These are phyloP conservation scores for Acanthamoeba sp. DNA, from an alignment of 208 protist species.

Conservation along the genomic window DNA sequence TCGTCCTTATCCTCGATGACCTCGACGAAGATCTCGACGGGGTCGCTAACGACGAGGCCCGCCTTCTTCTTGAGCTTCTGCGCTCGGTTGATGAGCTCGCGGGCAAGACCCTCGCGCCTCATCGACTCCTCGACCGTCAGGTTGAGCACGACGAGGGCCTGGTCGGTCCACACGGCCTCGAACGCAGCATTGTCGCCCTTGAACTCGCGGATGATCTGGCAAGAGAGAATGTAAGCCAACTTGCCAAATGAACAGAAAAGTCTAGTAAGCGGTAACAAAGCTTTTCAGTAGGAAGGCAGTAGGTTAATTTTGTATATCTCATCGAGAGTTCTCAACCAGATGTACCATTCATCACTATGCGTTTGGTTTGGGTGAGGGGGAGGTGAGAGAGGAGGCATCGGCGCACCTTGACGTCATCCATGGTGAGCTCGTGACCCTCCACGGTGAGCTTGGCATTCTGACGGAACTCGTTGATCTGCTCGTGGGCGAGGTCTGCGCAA, in stretches of 20 bases:
- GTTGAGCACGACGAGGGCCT: constrained; percentile 86
- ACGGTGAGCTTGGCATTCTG: not conserved
- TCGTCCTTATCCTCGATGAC: not conserved
- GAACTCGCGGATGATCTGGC: constrained; percentile 73
- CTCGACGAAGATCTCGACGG: constrained; percentile 42
- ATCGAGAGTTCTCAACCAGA: not conserved
- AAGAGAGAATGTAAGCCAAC: too few species aligned
- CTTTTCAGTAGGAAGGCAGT: constrained; percentile 72
- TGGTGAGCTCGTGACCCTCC: constrained; percentile 1
- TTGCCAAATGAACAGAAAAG: constrained; percentile 37
- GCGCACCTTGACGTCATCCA: constrained; percentile 50
- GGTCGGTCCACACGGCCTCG: constrained; percentile 77
- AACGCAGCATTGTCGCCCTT: constrained; percentile 64
- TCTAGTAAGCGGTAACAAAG: constrained; percentile 55
- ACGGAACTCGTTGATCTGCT: constrained; percentile 65
- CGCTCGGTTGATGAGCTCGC: constrained; percentile 96
- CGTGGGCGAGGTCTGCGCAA: constrained; percentile 2
- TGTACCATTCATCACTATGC: not conserved
- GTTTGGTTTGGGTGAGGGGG: not conserved
- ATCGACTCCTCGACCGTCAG: constrained; percentile 88
- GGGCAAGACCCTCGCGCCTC: constrained; percentile 93
- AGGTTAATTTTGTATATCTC: constrained; percentile 19
- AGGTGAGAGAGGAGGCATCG: not conserved
- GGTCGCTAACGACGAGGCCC: not conserved
- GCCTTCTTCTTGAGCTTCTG: constrained; percentile 98